Evolutionary conservation across 164 flowering plant species (phyloP), one percentile per base, ranked within the genome.

Genomic region (Dillenia suffruticosa): DNA sequence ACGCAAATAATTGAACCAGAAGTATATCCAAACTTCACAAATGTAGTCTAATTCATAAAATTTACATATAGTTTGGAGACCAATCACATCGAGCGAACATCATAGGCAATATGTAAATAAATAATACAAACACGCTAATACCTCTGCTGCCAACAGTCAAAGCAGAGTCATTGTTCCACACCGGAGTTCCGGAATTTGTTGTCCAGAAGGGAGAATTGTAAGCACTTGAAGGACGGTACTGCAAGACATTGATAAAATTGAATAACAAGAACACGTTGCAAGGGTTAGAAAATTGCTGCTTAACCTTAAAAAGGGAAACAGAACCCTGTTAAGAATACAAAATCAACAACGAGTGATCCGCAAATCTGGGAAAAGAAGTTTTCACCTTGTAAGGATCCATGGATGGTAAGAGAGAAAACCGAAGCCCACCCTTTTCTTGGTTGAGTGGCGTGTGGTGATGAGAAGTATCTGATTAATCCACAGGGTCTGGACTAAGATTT

Each of bases 321-420:
- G 46, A 65, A 43, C 43, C 2, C 14, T 57, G 8, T 13, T 9
- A 44, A 67, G 24, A 15, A 19, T 14, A 40, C 9, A 11, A 12
- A 10, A 22, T 13, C 10, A 63, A 3, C 45, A 12, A 22, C 10
- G 51, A 26, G 15, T 44, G 10, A 1, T 5, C 12, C 1, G 12
- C 12, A 44, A 32, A 14, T 11, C 2, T 22, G 51, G 8, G 13
- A 44, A 44, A 56, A 51, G 9, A 22, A 17, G 11, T 14, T 12
- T 12, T 58, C 63, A 87, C 92, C 92, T 81, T 87, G 87, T 81
- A 86, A n/a, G 92, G 92, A 81, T 87, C 92, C 89, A 87, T 87
- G 66, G 77, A 46, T 58, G 44, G 13, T 49, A 47, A 13, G 49
- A 17, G 24, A 56, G 55, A 13, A 15, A 49, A 44, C 16, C 12